phyloP scores from a whole-genome alignment of 371 early-diverging fungal species.

The Amoeboaphelidium protococcarum region DNA sequence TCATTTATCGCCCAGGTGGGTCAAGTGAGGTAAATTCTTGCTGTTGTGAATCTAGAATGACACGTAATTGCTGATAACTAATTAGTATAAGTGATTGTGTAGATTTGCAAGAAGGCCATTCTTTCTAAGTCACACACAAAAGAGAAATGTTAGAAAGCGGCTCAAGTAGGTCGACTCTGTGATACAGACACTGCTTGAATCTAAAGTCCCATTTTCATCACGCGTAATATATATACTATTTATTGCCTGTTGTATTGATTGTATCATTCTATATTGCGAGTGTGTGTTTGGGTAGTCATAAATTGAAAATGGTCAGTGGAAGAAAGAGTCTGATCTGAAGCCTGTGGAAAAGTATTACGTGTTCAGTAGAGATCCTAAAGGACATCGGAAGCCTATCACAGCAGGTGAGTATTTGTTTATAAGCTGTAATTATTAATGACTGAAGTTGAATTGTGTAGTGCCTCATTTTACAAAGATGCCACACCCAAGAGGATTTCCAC shows the following conservation, averaged over 20 bases:
- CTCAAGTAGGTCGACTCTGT: not conserved
- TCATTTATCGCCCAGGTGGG: not conserved
- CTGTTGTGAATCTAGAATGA: too few species aligned
- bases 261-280: too few species aligned
- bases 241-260: too few species aligned
- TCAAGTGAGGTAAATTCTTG: not conserved
- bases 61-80: too few species aligned
- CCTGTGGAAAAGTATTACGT: not conserved
- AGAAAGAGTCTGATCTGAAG: not conserved
- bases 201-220: too few species aligned
- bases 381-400: not conserved
- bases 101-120: not conserved
- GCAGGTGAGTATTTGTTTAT: not conserved
- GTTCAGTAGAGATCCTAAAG: not conserved
- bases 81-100: not conserved
- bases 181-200: not conserved
- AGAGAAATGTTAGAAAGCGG: not conserved
- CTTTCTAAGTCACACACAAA: not conserved
- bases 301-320: too few species aligned
- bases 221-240: too few species aligned
- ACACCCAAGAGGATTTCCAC: not conserved
- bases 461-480: not conserved
- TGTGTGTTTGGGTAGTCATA: too few species aligned
- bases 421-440: not conserved
- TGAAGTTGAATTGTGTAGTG: too few species aligned